A percentile compares a stretch with the other conserved stretches of the same genome.
Evolutionary conservation across 495 filamentous ascomycete genomes (phyloP).

Genomic region (Penicillium pulvis): DNA sequence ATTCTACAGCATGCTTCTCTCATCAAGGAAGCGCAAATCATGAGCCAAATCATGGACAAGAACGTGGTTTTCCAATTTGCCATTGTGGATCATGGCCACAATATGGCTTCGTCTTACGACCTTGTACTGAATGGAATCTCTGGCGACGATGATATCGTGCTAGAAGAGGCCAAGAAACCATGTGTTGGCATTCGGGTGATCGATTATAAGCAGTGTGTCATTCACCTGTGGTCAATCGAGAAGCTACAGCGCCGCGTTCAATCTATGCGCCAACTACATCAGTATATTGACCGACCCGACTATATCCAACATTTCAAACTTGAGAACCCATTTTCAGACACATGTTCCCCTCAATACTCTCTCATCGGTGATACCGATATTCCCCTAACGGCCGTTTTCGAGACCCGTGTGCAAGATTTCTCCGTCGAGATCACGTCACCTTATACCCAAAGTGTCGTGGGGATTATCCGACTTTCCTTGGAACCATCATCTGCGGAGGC

Average conservation of each 20-base stretch:
- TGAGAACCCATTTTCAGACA: slow-evolving; percentile 79
- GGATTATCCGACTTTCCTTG: slow-evolving; percentile 85
- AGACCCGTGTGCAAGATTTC: slow-evolving; percentile 94
- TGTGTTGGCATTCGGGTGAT: slow-evolving; percentile 90
- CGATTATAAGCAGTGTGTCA: slow-evolving; percentile 83
- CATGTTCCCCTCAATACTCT: slow-evolving; percentile 88
- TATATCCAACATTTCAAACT: slow-evolving; percentile 71
- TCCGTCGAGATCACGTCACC: slow-evolving; percentile 85
- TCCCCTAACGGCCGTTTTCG: slow-evolving; percentile 89
- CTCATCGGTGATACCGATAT: slow-evolving; percentile 93
- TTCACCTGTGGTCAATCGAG: slow-evolving; percentile 92
- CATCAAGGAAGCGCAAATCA: slow-evolving; percentile 94
- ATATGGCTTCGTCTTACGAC: slow-evolving; percentile 90
- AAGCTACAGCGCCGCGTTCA: slow-evolving; percentile 86
- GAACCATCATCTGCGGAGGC: slow-evolving; percentile 94
- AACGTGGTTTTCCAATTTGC: slow-evolving; percentile 94
- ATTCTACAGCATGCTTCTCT: slow-evolving; percentile 83
- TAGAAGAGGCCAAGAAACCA: slow-evolving; percentile 83
- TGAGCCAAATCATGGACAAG: slow-evolving; percentile 97
- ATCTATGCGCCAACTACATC: slow-evolving; percentile 93
- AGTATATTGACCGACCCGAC: slow-evolving; percentile 92
- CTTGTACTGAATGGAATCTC: slow-evolving; percentile 91
- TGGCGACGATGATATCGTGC: slow-evolving; percentile 80
- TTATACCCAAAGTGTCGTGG: slow-evolving; percentile 87
- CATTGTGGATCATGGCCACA: slow-evolving; percentile 84